Evolutionary conservation across 352 stramenopile genomes (phyloP).

Genomic region (Saprolegnia parasitica): DNA sequence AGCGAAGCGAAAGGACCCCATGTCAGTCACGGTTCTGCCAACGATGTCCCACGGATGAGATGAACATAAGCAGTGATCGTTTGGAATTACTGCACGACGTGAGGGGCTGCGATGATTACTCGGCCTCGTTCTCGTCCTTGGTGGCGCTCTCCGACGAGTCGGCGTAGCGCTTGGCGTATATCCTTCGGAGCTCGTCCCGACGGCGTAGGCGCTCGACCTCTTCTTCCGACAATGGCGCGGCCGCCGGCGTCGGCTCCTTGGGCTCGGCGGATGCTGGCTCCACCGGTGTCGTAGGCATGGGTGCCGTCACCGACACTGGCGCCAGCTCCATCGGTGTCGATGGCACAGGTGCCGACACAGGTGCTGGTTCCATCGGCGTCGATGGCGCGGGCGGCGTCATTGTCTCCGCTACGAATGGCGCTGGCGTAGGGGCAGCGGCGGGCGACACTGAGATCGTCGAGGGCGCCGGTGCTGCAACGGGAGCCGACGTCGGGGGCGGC

Average conservation of each 20-base stretch:
- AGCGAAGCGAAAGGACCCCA: no score
- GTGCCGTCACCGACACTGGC: background rate
- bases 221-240: background rate
- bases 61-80: no score
- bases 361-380: background rate
- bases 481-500: no score
- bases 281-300: background rate
- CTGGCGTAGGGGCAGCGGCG: background rate
- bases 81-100: no score
- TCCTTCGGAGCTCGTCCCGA: slow-evolving; percentile 22
- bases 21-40: no score
- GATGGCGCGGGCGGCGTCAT: background rate
- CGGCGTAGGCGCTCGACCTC: slow-evolving; percentile 11
- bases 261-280: no score
- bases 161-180: slow-evolving; percentile 24
- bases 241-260: background rate
- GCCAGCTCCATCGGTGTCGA: background rate
- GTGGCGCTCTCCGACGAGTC: background rate
- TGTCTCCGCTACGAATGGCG: background rate
- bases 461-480: background rate
- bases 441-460: background rate
- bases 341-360: no score
- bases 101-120: background rate
- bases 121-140: background rate
- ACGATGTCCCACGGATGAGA: no score